Base-by-base conservation (phyloP, 1,139 yeast genomes). In the Lodderomyces orthopsilosis region DNA sequence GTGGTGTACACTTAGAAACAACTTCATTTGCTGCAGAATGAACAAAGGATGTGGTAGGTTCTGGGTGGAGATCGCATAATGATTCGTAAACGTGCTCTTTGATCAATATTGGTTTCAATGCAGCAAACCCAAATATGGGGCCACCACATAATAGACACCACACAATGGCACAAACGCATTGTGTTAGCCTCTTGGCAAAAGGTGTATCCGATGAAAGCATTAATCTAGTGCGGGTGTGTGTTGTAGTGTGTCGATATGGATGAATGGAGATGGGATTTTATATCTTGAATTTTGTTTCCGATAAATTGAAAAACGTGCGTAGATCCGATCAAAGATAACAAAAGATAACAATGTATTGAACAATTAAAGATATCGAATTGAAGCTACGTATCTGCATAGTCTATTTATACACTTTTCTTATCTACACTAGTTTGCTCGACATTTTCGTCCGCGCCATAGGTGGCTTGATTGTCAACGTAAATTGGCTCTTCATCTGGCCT, bases 141-240 rank as follows among this genome's bases (percentile, higher is more conserved):
- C 77, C 77, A 6, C 74, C 77, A 1, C 76, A 66, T 18, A 72
- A 53, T 18, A 71, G 56, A 45, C 75, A 70, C 76, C 76, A 70
- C 41, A 62, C 43, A 5, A 70, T 66, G 43, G 76, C 75, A 59
- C 75, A 65, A 6, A 51, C 46, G 49, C 65, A 62, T 53, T 64
- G 69, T 14, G 51, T 27, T 5, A 62, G 32, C 27, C 69, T 56
- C 28, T 42, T 49, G 4, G 46, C 37, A 17, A 30, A 37, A 4
- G 52, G 39, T 15, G 46, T 45, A 4, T 49, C 46, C 12, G 47
- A 30, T 7, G 46, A 35, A n/a, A 44, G 22, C 49, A 46, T 46
- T 13, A 10, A n/a, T n/a, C n/a, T n/a, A n/a, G n/a, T 10, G 23
- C 7, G 3, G 21, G 37, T 5, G 17, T 6, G 24, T 21, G 37